Percentiles rank a stretch among this genome's conserved stretches.
These are phyloP conservation scores for Neofusicoccum kwambonambiense DNA, from an alignment of 2,329 filamentous ascomycete genomes.

Conservation along the genomic window DNA sequence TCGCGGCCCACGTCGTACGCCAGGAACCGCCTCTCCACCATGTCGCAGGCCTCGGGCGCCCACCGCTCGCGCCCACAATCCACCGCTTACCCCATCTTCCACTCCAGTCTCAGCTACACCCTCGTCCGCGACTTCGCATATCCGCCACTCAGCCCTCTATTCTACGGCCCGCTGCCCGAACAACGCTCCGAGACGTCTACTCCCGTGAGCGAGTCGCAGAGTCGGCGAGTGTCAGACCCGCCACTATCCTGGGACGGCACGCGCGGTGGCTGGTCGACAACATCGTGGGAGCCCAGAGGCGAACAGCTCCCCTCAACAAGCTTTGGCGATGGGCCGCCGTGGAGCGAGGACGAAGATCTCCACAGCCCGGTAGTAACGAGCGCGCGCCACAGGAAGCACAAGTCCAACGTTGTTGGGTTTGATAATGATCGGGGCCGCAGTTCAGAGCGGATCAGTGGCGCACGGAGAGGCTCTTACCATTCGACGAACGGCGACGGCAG, in stretches of 20 bases:
- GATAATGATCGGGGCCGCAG: conserved; percentile 35
- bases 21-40: conserved; percentile 73
- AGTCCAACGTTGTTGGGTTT: conserved; percentile 42
- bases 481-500: conserved; percentile 65
- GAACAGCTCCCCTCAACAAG: conserved; percentile 78
- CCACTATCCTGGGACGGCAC: conserved; percentile 73
- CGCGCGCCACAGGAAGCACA: conserved; percentile 82
- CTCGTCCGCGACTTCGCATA: conserved; percentile 96
- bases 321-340: conserved; percentile 79
- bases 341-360: conserved; percentile 92
- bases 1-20: conserved; percentile 63
- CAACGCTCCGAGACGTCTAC: conserved; percentile 80
- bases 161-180: conserved; percentile 88
- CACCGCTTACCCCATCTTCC: conserved; percentile 78
- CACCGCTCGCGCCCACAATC: conserved; percentile 74
- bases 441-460: background rate
- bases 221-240: conserved; percentile 75
- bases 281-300: conserved; percentile 53
- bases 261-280: conserved; percentile 56
- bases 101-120: conserved; percentile 84
- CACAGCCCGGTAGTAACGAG: conserved; percentile 85
- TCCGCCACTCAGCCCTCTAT: conserved; percentile 74
- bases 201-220: conserved; percentile 68
- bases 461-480: conserved; percentile 50
- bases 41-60: conserved; percentile 66